Conservation (phyloP, 805 yeast genomes). For the Metschnikowia gruessii region DNA sequence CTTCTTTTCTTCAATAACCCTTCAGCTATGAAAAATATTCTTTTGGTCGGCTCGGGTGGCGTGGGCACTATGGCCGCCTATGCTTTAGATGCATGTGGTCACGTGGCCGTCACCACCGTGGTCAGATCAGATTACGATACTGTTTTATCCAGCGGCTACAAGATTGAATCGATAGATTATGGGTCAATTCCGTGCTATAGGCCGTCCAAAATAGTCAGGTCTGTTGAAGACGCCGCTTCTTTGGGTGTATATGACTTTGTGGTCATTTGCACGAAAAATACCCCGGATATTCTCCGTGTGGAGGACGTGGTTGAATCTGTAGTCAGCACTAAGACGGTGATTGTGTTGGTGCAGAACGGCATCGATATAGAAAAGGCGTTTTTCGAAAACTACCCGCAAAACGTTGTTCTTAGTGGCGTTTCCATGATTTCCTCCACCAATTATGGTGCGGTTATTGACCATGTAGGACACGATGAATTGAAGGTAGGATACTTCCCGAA, state of each 20-base stretch:
- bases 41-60: conserved; percentile 81
- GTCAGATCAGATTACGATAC: conserved; percentile 62
- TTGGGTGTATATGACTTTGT: conserved; percentile 50
- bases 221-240: conserved; percentile 43
- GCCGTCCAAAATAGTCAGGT: conserved; percentile 47
- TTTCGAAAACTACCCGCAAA: conserved; percentile 30
- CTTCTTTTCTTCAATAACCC: too few species aligned
- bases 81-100: conserved; percentile 46
- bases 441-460: conserved; percentile 24
- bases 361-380: conserved; percentile 35
- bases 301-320: conserved; percentile 53
- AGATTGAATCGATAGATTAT: conserved; percentile 59
- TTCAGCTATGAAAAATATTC: conserved; percentile 28
- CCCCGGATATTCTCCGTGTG: conserved; percentile 55
- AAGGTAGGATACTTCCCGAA: conserved; percentile 33
- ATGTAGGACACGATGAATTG: conserved; percentile 27
- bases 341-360: conserved; percentile 42
- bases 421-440: conserved; percentile 36
- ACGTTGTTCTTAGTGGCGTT: conserved; percentile 37
- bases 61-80: conserved; percentile 79
- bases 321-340: conserved; percentile 30
- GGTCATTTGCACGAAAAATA: conserved; percentile 59
- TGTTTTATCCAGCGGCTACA: conserved; percentile 52
- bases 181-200: conserved; percentile 54
- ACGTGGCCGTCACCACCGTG: conserved; percentile 56